Evolutionary conservation across 495 filamentous ascomycete species (phyloP).

Genomic region (Aspergillus baeticus): DNA sequence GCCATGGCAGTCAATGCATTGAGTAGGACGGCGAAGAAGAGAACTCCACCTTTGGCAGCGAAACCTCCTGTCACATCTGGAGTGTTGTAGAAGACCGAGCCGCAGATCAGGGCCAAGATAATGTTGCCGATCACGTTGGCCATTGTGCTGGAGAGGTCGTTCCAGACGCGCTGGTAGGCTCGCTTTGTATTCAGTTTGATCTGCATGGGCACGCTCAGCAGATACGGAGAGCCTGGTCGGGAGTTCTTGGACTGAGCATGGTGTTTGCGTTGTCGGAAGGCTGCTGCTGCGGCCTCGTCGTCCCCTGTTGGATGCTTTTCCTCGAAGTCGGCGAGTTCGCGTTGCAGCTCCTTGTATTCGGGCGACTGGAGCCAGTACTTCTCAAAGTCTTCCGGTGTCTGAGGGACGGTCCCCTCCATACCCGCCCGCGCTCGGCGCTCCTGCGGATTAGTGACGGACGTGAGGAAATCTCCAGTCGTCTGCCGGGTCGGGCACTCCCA

Average conservation of each 20-base stretch:
- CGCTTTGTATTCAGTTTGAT: conserved; percentile 47
- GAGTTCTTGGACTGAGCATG: conserved; percentile 42
- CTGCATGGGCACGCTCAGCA: conserved; percentile 47
- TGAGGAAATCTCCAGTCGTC: conserved; percentile 71
- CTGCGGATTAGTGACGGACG: conserved; percentile 64
- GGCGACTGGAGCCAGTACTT: conserved; percentile 55
- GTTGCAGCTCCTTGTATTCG: conserved; percentile 46
- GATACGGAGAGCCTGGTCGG: conserved; percentile 41
- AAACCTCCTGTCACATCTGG: conserved; percentile 61
- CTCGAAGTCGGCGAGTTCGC: conserved; percentile 50
- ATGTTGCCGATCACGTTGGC: conserved; percentile 73
- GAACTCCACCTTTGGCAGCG: conserved; percentile 73
- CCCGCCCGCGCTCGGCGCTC: conserved; percentile 61
- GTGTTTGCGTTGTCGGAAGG: conserved; percentile 32
- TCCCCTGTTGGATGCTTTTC: conserved; percentile 33
- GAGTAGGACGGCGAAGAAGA: conserved; percentile 88
- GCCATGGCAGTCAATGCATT: conserved; percentile 53
- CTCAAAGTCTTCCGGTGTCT: conserved; percentile 69
- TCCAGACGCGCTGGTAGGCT: conserved; percentile 60
- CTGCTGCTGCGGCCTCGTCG: conserved; percentile 21
- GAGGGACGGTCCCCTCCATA: conserved; percentile 61
- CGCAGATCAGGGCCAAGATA: conserved; percentile 77
- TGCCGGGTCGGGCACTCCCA: conserved; percentile 57
- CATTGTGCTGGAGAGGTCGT: conserved; percentile 73
- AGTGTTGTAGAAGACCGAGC: conserved; percentile 83